These are phyloP conservation scores for Alternaria sp. DNA, from an alignment of 2,329 filamentous ascomycete genomes.

Conservation along the genomic window DNA sequence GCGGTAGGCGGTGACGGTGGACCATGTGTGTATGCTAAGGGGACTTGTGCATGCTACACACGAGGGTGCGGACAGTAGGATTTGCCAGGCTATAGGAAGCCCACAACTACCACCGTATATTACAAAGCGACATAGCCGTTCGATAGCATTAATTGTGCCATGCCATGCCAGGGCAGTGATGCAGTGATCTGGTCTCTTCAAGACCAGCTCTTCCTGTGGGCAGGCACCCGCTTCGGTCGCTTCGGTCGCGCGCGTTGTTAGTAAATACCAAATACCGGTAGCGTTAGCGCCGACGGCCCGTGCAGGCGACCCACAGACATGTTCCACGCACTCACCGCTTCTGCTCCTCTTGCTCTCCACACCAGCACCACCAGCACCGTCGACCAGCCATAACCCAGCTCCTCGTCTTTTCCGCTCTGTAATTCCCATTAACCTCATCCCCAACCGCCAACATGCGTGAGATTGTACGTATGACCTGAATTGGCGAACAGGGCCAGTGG, in stretches of 20 bases:
- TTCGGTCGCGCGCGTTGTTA: conserved; percentile 30
- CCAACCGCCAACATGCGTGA: conserved; percentile 67
- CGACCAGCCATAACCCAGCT: conserved; percentile 40
- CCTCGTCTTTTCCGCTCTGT: conserved; percentile 44
- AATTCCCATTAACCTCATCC: conserved; percentile 34
- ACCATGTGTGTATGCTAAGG: neutral
- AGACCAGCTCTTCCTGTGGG: neutral
- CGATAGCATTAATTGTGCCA: neutral
- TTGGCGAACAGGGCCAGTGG: conserved; percentile 51
- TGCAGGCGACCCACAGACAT: conserved; percentile 35
- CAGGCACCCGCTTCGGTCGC: conserved; percentile 19
- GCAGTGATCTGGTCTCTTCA: neutral
- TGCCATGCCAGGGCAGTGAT: neutral
- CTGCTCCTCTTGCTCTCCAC: conserved; percentile 43
- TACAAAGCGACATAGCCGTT: neutral
- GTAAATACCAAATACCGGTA: conserved; percentile 30
- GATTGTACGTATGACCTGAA: conserved; percentile 65
- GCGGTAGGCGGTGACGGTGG: conserved; percentile 17
- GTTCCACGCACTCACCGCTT: conserved; percentile 43
- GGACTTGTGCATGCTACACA: conserved; percentile 3
- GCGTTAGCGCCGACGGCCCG: conserved; percentile 34
- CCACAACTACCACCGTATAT: neutral
- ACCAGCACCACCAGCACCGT: conserved; percentile 44
- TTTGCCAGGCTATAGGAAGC: neutral
- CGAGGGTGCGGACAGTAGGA: neutral